Evolutionary conservation across 805 yeast species (phyloP).

Genomic region (Lipomyces lipofer): DNA sequence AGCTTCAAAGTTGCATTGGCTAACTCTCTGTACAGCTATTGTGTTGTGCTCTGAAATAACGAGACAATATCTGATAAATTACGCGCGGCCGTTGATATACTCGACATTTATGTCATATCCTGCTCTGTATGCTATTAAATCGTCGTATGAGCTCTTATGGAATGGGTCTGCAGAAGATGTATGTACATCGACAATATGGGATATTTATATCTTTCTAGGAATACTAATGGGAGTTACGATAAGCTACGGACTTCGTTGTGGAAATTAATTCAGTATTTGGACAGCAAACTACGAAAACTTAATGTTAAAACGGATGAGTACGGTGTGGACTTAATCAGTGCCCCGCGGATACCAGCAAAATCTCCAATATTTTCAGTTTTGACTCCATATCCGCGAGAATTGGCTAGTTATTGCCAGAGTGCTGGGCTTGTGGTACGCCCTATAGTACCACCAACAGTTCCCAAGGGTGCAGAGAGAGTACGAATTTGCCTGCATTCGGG

Average conservation of each 20-base stretch:
- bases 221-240: neutral
- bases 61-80: conserved; percentile 30
- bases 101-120: conserved; percentile 31
- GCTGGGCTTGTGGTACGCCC: conserved; percentile 33
- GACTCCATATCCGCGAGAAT: conserved; percentile 24
- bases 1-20: no score
- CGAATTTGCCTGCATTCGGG: conserved; percentile 33
- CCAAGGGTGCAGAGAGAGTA: conserved; percentile 33
- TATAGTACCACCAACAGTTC: conserved; percentile 35
- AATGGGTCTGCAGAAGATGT: neutral
- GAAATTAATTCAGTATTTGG: conserved; percentile 1
- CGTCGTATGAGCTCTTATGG: conserved; percentile 26
- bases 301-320: neutral
- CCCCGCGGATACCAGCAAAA: conserved; percentile 3
- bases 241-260: conserved; percentile 1
- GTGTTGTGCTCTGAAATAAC: conserved; percentile 24
- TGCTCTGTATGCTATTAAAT: conserved; percentile 27
- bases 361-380: conserved; percentile 22
- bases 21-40: conserved; percentile 10
- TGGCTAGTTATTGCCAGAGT: conserved; percentile 31
- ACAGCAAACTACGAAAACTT: conserved; percentile 3
- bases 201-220: neutral
- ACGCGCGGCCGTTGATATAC: conserved; percentile 34
- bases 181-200: no score
- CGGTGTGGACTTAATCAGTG: neutral